A percentile compares a stretch with the other conserved stretches of the same genome.
Conservation (phyloP, 1,284 basidiomycete genomes). For the Wolfiporia cocos region DNA sequence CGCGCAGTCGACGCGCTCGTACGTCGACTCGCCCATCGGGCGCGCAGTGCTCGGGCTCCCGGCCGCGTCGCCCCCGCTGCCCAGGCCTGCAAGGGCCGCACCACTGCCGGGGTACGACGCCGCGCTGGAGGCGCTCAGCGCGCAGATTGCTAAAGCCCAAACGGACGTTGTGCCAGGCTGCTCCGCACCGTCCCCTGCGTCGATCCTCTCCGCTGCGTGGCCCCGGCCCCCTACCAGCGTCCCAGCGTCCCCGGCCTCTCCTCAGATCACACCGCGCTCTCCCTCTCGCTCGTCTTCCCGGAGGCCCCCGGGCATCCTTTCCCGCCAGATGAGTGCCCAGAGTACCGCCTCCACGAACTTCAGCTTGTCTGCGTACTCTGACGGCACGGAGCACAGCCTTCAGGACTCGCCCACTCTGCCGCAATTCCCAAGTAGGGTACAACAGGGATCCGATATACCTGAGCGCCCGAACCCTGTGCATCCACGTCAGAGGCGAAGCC, state of each 20-base stretch:
- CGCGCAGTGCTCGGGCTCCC: slow-evolving; percentile 20
- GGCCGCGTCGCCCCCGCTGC: slow-evolving; percentile 14
- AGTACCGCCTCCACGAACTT: slow-evolving; percentile 25
- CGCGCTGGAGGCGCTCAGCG: no score
- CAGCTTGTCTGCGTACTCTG: slow-evolving; percentile 18
- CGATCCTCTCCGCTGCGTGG: slow-evolving; percentile 26
- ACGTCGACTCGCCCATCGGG: slow-evolving; percentile 35
- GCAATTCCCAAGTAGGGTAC: slow-evolving; percentile 11
- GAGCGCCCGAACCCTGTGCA: no score
- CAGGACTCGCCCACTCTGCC: slow-evolving; percentile 14
- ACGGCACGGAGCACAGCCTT: slow-evolving; percentile 12
- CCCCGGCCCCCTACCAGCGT: slow-evolving; percentile 23
- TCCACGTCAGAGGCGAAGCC: no score
- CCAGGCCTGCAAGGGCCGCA: slow-evolving; percentile 3
- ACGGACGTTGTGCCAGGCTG: not conserved
- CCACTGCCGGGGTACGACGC: no score
- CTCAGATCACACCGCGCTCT: no score
- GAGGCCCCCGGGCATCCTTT: no score
- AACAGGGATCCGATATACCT: no score
- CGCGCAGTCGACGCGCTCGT: slow-evolving; percentile 40
- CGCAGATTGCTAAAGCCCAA: no score
- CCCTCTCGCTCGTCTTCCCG: no score
- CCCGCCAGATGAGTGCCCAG: no score
- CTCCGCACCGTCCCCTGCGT: slow-evolving; percentile 12
- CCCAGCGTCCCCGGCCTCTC: slow-evolving; percentile 15